Base-by-base conservation (phyloP, 768 basidiomycete species). In the Naganishia antarctica region DNA sequence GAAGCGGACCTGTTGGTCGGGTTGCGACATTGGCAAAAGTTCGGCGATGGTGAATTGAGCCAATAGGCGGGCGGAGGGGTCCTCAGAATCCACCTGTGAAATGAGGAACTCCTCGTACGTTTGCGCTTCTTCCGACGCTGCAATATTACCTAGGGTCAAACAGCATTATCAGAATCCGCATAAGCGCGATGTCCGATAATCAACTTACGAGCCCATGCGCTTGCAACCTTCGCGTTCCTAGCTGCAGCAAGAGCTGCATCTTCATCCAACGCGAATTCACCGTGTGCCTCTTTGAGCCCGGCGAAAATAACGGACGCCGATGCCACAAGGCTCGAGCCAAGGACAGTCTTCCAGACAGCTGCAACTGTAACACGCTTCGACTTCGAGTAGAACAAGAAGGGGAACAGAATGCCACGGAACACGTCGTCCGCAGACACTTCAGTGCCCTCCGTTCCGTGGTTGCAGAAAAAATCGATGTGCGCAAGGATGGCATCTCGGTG, bases 351-450 rank as follows among this genome's bases (percentile, higher is more conserved):
- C 91, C 91, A 93, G 0, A 85, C 83, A n/a, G 81, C 73, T 23
- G 83, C 81, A 0, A 84, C 81, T 0, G 84, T 87, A 71, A 84
- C 86, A 66, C 86, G 83, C 57, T 86, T 82, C 2, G 86, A 77
- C 71, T 87, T 90, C 7, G 88, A 86, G 69, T 84, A 86, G 16
- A 93, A 74, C 46, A 93, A 78, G 71, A 84, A 84, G 0, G 90
- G 87, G 72, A 90, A 88, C 60, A 93, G 76, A 0, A 86, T 72
- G 32, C 79, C 77, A 28, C 72, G 59, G 45, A 76, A 70, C 11
- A 75, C 46, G 26, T 63, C 51, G 41, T 63, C 28, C n/a, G 15
- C 34, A 18, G 50, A n/a, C 66, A 83, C 79, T 66, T n/a, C n/a
- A n/a, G 84, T 29, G 78, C 73, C 26, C 76, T 79, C 66, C 9